Evolutionary conservation across 768 basidiomycete species (phyloP).

Genomic region (Pleurotus citrinopileatus): DNA sequence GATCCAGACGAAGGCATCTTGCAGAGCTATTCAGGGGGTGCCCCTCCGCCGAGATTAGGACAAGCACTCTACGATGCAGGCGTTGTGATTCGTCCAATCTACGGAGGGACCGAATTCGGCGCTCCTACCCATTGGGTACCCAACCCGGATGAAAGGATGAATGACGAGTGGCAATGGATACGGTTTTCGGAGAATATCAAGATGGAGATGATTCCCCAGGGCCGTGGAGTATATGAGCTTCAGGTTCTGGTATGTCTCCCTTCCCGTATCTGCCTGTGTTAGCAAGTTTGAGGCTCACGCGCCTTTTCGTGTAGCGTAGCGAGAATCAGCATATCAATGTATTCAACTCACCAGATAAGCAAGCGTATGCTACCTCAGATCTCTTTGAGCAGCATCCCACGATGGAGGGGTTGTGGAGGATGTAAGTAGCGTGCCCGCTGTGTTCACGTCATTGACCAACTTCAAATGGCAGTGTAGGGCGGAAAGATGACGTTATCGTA

Average conservation of each 20-base stretch:
- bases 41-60: slow-evolving; percentile 32
- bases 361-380: slow-evolving; percentile 43
- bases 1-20: neutral
- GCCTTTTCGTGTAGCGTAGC: slow-evolving; percentile 14
- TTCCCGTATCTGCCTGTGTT: neutral
- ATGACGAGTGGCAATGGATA: slow-evolving; percentile 30
- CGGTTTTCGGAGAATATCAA: slow-evolving; percentile 18
- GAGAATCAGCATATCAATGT: slow-evolving; percentile 19
- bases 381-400: slow-evolving; percentile 42
- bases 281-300: neutral
- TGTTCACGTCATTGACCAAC: neutral
- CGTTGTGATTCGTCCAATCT: slow-evolving; percentile 27
- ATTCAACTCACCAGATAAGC: slow-evolving; percentile 27
- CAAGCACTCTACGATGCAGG: slow-evolving; percentile 30
- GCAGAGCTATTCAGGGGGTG: slow-evolving; percentile 34
- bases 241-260: slow-evolving; percentile 22
- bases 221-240: slow-evolving; percentile 28
- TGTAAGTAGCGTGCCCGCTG: slow-evolving; percentile 28
- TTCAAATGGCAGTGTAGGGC: slow-evolving; percentile 28
- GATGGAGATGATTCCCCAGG: slow-evolving; percentile 27
- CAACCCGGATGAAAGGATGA: slow-evolving; percentile 12
- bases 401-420: slow-evolving; percentile 37
- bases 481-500: slow-evolving; percentile 29
- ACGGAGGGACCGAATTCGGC: slow-evolving; percentile 38
- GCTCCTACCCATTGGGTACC: slow-evolving; percentile 16